Base-by-base conservation (phyloP, 139 green algal genomes). In the Chlorella sp. region DNA sequence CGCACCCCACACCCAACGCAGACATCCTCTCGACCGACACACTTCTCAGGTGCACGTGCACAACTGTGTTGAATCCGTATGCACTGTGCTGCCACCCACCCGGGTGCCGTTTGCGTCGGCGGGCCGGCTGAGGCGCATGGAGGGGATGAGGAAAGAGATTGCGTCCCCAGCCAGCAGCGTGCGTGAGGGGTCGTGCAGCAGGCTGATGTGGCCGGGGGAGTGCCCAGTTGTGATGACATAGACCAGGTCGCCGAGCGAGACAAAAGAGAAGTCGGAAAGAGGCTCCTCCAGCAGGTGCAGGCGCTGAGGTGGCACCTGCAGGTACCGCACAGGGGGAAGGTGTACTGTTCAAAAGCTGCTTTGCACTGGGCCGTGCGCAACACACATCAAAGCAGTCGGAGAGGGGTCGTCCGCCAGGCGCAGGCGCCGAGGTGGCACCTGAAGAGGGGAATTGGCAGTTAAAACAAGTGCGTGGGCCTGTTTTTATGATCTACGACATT, bases 121-220 rank as follows among this genome's bases (percentile, higher is more conserved):
- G 18, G 64, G 19, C 12, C 40, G 79, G 28, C 42, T 60, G 40
- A 24, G 48, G 53, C 81, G 48, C 81, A 86, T 30, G 48, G 48
- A 39, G 81, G 81, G 81, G 53, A 16, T 69, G 48, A 86, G 28
- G 48, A 86, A 73, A 1, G 81, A 73, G 0, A 86, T 53, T 21
- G 30, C 81, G 18, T 86, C 81, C 28, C 28, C 81, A 0, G 53
- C 53, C 81, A 86, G 32, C 53, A 86, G 53, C 26, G 81, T 86
- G 53, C 32, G 81, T 7, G 81, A 86, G 81, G 81, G 53, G 0
- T 19, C 11, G 81, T 86, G 81, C 53, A 86, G 53, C 48, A 86
- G 48, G 81, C 81, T 71, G 81, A 86, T 71, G 53, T 86, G 81
- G n/a, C 81, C 81, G 28, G 81, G 81, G 79, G 42, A 42, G 53